phyloP scores from a whole-genome alignment of 2,329 filamentous ascomycete species.

The Dactylellina haptotyla region DNA sequence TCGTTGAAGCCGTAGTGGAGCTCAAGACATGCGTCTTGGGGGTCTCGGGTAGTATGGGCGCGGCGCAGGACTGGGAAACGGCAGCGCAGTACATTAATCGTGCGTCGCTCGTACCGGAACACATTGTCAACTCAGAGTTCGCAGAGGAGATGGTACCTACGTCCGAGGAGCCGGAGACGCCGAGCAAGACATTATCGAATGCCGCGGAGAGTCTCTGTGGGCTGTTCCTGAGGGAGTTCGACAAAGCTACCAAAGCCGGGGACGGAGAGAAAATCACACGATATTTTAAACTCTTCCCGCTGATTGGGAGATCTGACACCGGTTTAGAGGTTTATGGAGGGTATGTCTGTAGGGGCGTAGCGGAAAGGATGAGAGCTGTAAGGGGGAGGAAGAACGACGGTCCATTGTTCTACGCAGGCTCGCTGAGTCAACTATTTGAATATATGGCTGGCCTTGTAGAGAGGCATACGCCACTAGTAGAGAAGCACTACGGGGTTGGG shows the following conservation, averaged over 20 bases:
- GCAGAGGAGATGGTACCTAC: conserved; percentile 93
- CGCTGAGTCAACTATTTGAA: conserved; percentile 91
- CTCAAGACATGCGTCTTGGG: conserved; percentile 96
- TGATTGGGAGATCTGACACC: conserved; percentile 88
- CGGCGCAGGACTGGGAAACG: conserved; percentile 97
- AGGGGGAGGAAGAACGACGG: conserved; percentile 68
- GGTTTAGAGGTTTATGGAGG: conserved; percentile 93
- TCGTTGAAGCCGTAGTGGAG: conserved; percentile 96
- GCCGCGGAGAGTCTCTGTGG: conserved; percentile 89
- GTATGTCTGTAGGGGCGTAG: conserved; percentile 96
- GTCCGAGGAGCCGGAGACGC: conserved; percentile 91
- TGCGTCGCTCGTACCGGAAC: conserved; percentile 80
- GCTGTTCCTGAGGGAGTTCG: conserved; percentile 92
- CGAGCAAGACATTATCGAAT: conserved; percentile 83
- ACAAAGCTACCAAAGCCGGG: conserved; percentile 85
- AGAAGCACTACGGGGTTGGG: conserved; percentile 89
- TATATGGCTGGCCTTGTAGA: conserved; percentile 98
- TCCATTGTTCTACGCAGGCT: conserved; percentile 89
- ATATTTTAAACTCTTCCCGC: conserved; percentile 97
- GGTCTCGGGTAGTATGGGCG: conserved; percentile 94
- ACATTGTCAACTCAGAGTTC: conserved; percentile 84
- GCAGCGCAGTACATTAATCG: conserved; percentile 88
- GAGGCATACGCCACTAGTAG: conserved; percentile 86
- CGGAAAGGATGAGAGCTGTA: conserved; percentile 76
- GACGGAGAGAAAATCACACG: conserved; percentile 89